Evolutionary conservation across 768 basidiomycete genomes (phyloP).

Genomic region (Clitopilus passeckerianus): DNA sequence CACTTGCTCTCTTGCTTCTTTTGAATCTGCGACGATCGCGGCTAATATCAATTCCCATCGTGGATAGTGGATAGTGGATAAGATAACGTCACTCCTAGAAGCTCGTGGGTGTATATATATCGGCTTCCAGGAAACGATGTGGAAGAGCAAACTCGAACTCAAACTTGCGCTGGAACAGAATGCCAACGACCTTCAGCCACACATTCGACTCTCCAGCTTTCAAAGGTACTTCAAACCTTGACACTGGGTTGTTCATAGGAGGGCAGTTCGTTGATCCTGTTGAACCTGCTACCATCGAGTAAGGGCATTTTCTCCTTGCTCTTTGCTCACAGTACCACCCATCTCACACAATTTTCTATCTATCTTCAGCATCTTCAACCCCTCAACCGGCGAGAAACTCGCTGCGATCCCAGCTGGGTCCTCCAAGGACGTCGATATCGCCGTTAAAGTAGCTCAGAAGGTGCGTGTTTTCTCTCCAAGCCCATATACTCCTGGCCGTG

Average conservation of each 20-base stretch:
- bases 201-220: neutral
- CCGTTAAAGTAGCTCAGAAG: constrained; percentile 17
- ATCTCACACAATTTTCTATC: neutral
- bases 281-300: constrained; percentile 67
- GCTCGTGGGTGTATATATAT: too few species aligned
- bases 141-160: too few species aligned
- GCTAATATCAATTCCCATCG: too few species aligned
- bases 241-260: constrained; percentile 60
- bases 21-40: too few species aligned
- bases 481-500: too few species aligned
- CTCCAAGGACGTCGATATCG: constrained; percentile 67
- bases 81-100: too few species aligned
- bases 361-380: constrained; percentile 51
- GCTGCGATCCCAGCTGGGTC: constrained; percentile 56
- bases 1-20: too few species aligned
- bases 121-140: too few species aligned
- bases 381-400: constrained; percentile 61
- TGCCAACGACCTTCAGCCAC: neutral
- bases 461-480: neutral
- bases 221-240: neutral
- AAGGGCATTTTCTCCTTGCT: constrained; percentile 15
- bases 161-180: neutral
- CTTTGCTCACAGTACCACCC: neutral
- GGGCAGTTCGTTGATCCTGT: constrained; percentile 62
- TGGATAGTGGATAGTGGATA: too few species aligned